Conservation (phyloP, 352 stramenopile genomes). For the Aphanomyces stellatus region DNA sequence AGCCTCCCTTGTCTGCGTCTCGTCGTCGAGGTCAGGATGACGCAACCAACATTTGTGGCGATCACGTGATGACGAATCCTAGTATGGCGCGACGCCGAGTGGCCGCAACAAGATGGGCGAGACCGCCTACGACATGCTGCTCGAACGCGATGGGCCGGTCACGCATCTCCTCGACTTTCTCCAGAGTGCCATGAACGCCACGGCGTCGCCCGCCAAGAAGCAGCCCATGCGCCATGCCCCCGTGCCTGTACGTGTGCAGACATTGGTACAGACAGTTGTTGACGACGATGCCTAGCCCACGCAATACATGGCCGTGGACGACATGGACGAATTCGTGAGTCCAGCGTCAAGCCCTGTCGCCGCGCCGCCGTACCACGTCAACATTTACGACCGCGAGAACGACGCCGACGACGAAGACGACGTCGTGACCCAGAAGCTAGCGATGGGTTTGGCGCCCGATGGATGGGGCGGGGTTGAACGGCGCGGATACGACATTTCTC, state of each 20-base stretch:
- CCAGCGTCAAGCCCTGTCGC: neutral
- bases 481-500: too few relatives aligned
- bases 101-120: neutral
- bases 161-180: slow-evolving; percentile 3
- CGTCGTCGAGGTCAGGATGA: slow-evolving; percentile 22
- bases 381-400: neutral
- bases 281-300: neutral
- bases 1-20: slow-evolving; percentile 54
- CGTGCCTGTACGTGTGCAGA: neutral
- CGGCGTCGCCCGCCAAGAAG: neutral
- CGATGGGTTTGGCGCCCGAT: neutral
- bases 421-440: neutral
- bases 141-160: neutral
- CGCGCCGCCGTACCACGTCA: neutral
- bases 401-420: slow-evolving; percentile 1
- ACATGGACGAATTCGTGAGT: neutral
- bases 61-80: neutral
- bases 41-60: neutral
- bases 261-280: neutral
- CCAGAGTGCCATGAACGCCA: neutral
- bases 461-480: slow-evolving; percentile 16
- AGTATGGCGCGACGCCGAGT: slow-evolving; percentile 8
- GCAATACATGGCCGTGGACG: neutral
- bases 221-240: neutral
- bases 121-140: slow-evolving; percentile 15